A percentile compares a stretch with the other conserved stretches of the same genome.
Conservation (phyloP, 208 protist species). For the Trichomonas vaginalis region DNA sequence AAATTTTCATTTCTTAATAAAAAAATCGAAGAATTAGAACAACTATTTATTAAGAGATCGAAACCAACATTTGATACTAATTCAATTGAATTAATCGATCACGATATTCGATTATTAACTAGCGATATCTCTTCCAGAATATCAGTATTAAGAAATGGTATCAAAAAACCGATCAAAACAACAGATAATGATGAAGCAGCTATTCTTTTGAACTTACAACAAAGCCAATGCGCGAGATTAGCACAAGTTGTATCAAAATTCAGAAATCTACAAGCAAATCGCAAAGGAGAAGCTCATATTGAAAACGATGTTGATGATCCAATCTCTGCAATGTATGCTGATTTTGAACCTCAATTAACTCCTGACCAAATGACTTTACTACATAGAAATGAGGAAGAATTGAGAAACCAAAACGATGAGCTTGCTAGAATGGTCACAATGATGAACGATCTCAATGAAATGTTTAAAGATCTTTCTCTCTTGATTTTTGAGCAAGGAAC, state of each 20-base stretch:
- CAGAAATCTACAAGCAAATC: not conserved
- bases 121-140: not conserved
- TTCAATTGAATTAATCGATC: not conserved
- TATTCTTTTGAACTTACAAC: not conserved
- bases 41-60: not conserved
- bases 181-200: not conserved
- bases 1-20: not conserved
- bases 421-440: not conserved
- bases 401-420: not conserved
- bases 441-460: not conserved
- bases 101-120: not conserved
- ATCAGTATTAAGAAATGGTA: not conserved
- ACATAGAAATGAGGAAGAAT: not conserved
- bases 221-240: not conserved
- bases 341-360: not conserved
- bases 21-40: not conserved
- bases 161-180: not conserved
- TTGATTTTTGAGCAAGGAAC: not conserved
- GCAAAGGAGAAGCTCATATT: no score
- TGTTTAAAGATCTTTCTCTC: not conserved
- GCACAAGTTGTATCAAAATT: not conserved
- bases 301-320: not conserved
- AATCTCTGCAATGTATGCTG: not conserved
- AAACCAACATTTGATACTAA: not conserved
- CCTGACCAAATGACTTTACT: not conserved